Evolutionary conservation across 1,139 yeast species (phyloP).

Genomic region (Suhomyces atakaporum): DNA sequence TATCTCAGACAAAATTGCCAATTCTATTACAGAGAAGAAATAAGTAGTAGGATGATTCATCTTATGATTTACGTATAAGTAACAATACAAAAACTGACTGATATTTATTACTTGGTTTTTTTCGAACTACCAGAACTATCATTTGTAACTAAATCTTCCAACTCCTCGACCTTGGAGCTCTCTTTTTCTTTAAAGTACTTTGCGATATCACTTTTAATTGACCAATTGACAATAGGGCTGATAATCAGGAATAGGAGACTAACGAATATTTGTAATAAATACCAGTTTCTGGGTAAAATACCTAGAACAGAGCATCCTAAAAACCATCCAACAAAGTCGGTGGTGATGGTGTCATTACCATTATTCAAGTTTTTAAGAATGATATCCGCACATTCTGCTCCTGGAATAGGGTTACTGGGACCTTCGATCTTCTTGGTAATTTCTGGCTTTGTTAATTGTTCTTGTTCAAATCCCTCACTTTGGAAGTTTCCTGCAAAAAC

Average conservation of each 20-base stretch:
- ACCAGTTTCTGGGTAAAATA: constrained; percentile 62
- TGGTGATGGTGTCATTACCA: constrained; percentile 76
- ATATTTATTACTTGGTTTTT: too few species aligned
- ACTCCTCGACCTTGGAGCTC: constrained; percentile 1
- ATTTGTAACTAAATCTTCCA: background rate
- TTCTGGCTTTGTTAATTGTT: constrained; percentile 81
- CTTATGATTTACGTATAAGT: too few species aligned
- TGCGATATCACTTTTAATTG: constrained; percentile 57
- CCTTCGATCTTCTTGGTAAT: constrained; percentile 88
- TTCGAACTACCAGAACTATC: too few species aligned
- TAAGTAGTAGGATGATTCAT: too few species aligned
- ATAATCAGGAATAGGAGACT: constrained; percentile 56
- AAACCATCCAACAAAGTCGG: constrained; percentile 87
- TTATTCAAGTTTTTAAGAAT: constrained; percentile 56
- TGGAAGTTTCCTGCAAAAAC: constrained; percentile 88
- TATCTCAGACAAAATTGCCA: constrained; percentile 35
- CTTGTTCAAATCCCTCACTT: constrained; percentile 84
- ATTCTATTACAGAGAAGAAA: constrained; percentile 25
- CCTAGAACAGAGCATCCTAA: constrained; percentile 72
- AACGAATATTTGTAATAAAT: constrained; percentile 52
- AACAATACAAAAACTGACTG: background rate
- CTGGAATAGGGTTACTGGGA: constrained; percentile 68
- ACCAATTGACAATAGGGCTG: constrained; percentile 62
- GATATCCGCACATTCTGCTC: constrained; percentile 64
- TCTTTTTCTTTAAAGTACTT: constrained; percentile 40